These are phyloP conservation scores for Artemisia argyi DNA, from an alignment of 129 eudicot genomes.

Conservation along the genomic window DNA sequence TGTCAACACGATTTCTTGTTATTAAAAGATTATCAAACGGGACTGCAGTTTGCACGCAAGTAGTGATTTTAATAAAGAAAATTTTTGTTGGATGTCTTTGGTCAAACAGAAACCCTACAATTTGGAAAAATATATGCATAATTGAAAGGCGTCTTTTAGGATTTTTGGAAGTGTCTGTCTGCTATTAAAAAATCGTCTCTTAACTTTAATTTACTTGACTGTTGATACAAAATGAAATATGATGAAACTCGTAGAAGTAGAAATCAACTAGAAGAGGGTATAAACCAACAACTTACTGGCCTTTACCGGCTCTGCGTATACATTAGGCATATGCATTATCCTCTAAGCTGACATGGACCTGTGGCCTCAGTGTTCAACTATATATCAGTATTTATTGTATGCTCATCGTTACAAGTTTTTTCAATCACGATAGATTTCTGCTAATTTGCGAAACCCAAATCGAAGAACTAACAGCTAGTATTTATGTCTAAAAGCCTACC, in stretches of 20 bases:
- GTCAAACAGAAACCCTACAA: constrained; percentile 19
- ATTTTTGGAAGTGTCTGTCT: constrained; percentile 14
- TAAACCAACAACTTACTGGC: background rate
- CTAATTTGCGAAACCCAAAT: no score
- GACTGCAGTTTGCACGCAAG: constrained; percentile 25
- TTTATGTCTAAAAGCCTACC: background rate
- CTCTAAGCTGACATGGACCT: background rate
- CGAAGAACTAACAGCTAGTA: no score
- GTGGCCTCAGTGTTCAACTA: constrained; percentile 3
- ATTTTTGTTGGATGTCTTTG: constrained; percentile 15
- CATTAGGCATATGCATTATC: background rate
- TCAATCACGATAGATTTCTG: background rate
- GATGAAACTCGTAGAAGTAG: background rate
- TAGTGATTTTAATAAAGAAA: constrained; percentile 14
- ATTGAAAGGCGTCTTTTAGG: constrained; percentile 20
- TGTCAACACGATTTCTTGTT: constrained; percentile 13
- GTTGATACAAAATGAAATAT: background rate
- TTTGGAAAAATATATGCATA: constrained; percentile 6
- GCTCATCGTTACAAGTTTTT: background rate
- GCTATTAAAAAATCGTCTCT: background rate
- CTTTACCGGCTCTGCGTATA: no score
- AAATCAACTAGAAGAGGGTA: no score
- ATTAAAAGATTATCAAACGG: constrained; percentile 12
- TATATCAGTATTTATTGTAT: constrained; percentile 9
- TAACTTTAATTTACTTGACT: background rate